A percentile compares a stretch with the other conserved stretches of the same genome.
These are phyloP conservation scores for Avena sativa DNA, from an alignment of 176 grass and related monocot species.

Conservation along the genomic window DNA sequence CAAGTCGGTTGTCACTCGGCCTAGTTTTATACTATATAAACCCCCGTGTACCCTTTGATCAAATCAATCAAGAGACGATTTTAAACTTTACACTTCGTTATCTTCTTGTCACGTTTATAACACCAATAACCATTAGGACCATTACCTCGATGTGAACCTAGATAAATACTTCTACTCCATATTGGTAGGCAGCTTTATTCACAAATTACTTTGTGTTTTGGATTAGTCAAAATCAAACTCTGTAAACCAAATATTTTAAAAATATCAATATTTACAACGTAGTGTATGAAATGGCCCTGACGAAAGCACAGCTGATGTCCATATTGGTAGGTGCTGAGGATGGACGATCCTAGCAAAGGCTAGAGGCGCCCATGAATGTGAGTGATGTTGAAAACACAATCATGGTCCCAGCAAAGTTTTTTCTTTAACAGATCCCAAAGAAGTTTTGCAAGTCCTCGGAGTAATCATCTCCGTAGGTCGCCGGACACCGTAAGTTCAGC, in stretches of 20 bases:
- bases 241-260: too few relatives aligned
- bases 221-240: too few relatives aligned
- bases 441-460: neutral
- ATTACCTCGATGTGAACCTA: neutral
- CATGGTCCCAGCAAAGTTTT: conserved; percentile 17
- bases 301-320: neutral
- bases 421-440: neutral
- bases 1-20: too few relatives aligned
- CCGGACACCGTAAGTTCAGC: neutral
- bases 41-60: too few relatives aligned
- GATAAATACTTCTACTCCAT: neutral
- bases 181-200: too few relatives aligned
- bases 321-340: neutral
- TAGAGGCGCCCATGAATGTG: neutral
- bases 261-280: too few relatives aligned
- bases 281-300: neutral
- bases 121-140: neutral
- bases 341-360: neutral
- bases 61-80: too few relatives aligned
- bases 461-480: neutral
- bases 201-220: too few relatives aligned
- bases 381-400: conserved; percentile 11
- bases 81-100: too few relatives aligned
- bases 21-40: too few relatives aligned
- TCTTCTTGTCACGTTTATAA: too few relatives aligned